Evolutionary conservation across 352 stramenopile genomes (phyloP).

Genomic region (Phytopythium chamaehyphon): DNA sequence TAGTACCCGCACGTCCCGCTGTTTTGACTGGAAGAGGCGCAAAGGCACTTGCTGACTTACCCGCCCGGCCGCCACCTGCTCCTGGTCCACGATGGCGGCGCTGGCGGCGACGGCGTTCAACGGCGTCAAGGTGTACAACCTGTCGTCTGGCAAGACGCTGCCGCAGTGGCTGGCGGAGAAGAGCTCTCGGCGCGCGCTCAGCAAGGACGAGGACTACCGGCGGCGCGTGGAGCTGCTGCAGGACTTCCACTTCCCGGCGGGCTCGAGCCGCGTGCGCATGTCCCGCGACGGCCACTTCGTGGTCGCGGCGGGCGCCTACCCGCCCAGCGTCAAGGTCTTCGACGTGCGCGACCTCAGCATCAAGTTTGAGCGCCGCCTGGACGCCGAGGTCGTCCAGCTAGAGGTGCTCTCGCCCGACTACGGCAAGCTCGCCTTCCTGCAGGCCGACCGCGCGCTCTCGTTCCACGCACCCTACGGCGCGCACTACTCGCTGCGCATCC

Average conservation of each 20-base stretch:
- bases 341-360: conserved; percentile 95
- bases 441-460: conserved; percentile 93
- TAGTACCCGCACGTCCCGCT: not conserved
- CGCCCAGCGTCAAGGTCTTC: conserved; percentile 95
- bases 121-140: conserved; percentile 95
- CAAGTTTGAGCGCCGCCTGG: conserved; percentile 98
- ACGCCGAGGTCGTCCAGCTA: conserved; percentile 96
- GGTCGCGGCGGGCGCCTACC: conserved; percentile 96
- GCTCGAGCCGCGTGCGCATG: conserved; percentile 93
- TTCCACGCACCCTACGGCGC: conserved; percentile 98
- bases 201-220: conserved; percentile 66
- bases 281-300: conserved; percentile 95
- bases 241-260: conserved; percentile 97
- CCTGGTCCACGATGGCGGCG: conserved; percentile 49
- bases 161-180: conserved; percentile 95
- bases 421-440: conserved; percentile 97
- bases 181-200: conserved; percentile 27
- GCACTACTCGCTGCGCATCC: conserved; percentile 95
- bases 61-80: not conserved
- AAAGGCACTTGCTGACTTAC: not conserved
- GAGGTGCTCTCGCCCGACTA: conserved; percentile 95
- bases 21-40: conserved; percentile 6
- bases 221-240: conserved; percentile 97
- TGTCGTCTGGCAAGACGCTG: conserved; percentile 92
- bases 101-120: conserved; percentile 84